Conservation (phyloP, 2,329 filamentous ascomycete genomes). For the Epichloe scottii region DNA sequence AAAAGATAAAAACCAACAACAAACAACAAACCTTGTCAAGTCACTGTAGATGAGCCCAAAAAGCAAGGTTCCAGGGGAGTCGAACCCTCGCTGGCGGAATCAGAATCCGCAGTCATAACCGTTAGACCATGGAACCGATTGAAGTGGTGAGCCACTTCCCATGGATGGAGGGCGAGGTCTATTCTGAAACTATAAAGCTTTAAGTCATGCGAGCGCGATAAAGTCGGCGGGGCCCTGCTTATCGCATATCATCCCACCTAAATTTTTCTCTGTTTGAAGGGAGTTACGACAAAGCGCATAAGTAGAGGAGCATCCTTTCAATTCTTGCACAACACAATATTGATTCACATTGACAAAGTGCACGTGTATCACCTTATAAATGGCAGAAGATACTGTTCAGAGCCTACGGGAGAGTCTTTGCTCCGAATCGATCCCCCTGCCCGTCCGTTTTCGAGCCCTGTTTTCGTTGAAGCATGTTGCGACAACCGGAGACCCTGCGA, state of each 20-base stretch:
- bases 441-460: slow-evolving; percentile 84
- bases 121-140: slow-evolving; percentile 23
- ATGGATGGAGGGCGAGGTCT: slow-evolving; percentile 6
- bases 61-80: slow-evolving; percentile 22
- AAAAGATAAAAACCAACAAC: background rate
- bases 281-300: background rate
- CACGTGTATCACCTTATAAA: slow-evolving; percentile 2
- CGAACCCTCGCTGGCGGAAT: slow-evolving; percentile 26
- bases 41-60: background rate
- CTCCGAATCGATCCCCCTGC: slow-evolving; percentile 70
- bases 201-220: accelerated
- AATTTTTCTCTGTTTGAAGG: slow-evolving; percentile 20
- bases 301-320: background rate
- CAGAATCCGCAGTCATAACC: slow-evolving; percentile 25
- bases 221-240: background rate
- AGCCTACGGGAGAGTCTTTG: slow-evolving; percentile 63
- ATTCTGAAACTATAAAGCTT: background rate
- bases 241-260: slow-evolving; percentile 18
- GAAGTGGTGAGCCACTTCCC: slow-evolving; percentile 16
- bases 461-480: slow-evolving; percentile 96
- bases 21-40: background rate
- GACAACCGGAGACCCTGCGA: slow-evolving; percentile 50
- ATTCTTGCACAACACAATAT: background rate
- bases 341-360: background rate
- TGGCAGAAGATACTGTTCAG: slow-evolving; percentile 35